These are phyloP conservation scores for Fusarium duplospermum DNA, from an alignment of 2,329 filamentous ascomycete species.

Conservation along the genomic window DNA sequence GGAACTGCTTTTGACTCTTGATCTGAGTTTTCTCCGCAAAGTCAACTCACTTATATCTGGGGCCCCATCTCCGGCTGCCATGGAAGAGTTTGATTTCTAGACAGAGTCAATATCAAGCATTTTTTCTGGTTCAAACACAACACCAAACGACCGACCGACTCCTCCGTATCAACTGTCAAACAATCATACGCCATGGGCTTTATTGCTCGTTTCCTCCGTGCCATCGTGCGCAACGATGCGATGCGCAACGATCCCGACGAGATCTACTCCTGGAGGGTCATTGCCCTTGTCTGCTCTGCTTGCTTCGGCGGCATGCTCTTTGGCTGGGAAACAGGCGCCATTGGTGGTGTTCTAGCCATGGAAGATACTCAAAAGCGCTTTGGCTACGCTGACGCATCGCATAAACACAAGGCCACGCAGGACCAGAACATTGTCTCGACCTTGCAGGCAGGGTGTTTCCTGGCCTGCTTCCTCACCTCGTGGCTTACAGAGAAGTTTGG, in stretches of 20 bases:
- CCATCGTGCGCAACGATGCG: conserved; percentile 74
- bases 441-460: conserved; percentile 75
- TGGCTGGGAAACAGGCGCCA: conserved; percentile 69
- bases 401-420: conserved; percentile 58
- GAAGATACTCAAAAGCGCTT: conserved; percentile 62
- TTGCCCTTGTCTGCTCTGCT: conserved; percentile 69
- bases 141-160: not conserved
- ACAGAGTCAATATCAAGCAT: not conserved
- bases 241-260: conserved; percentile 74
- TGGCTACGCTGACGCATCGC: conserved; percentile 42
- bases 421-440: conserved; percentile 75
- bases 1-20: not conserved
- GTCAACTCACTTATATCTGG: not conserved
- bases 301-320: conserved; percentile 73
- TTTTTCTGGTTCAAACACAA: not conserved
- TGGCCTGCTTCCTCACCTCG: conserved; percentile 67
- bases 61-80: not conserved
- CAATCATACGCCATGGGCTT: not conserved
- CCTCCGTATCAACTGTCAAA: not conserved
- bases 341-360: conserved; percentile 73
- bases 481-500: conserved; percentile 66
- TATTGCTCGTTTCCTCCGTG: not conserved
- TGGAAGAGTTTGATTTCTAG: not conserved
- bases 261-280: conserved; percentile 76
- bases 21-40: not conserved